phyloP scores from a whole-genome alignment of 164 flowering plant genomes.

The Euptelea pleiosperma region DNA sequence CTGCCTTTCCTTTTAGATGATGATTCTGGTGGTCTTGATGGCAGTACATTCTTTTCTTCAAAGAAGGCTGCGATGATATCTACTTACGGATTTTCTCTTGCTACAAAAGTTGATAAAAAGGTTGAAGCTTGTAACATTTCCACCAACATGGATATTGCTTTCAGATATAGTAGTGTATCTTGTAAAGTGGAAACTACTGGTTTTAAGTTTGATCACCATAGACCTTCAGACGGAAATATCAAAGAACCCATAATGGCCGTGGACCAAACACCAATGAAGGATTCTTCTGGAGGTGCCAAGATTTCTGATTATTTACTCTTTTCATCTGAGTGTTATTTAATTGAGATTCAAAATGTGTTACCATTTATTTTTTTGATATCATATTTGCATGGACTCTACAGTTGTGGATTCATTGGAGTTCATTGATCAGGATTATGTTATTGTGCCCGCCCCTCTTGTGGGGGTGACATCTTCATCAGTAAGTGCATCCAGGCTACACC shows the following conservation, averaged over 20 bases:
- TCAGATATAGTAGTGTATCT: slow-evolving; percentile 25
- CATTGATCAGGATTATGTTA: slow-evolving; percentile 87
- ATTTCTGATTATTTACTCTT: slow-evolving; percentile 8
- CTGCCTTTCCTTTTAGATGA: slow-evolving; percentile 76
- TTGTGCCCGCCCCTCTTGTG: slow-evolving; percentile 74
- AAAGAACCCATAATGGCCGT: slow-evolving; percentile 27
- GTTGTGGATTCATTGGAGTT: slow-evolving; percentile 69
- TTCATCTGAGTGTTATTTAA: slow-evolving; percentile 1
- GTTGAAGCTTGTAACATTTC: slow-evolving; percentile 28
- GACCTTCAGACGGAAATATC: slow-evolving; percentile 32
- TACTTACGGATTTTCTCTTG: slow-evolving; percentile 48
- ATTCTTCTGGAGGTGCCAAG: slow-evolving; percentile 50
- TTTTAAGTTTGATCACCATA: slow-evolving; percentile 25
- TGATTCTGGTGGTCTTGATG: slow-evolving; percentile 63
- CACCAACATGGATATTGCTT: slow-evolving; percentile 30
- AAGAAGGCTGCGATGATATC: slow-evolving; percentile 45
- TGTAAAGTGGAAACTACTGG: slow-evolving; percentile 31
- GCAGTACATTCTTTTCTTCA: slow-evolving; percentile 45
- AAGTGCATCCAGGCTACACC: slow-evolving; percentile 42
- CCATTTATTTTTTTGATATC: slow-evolving; percentile 9
- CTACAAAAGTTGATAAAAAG: slow-evolving; percentile 32
- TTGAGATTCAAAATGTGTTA: background rate
- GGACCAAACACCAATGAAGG: slow-evolving; percentile 34
- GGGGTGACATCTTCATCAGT: slow-evolving; percentile 57
- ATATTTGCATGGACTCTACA: slow-evolving; percentile 29